Evolutionary conservation across 352 stramenopile genomes (phyloP), one percentile per base, ranked within the genome.

Genomic region (Phytopythium boreale): DNA sequence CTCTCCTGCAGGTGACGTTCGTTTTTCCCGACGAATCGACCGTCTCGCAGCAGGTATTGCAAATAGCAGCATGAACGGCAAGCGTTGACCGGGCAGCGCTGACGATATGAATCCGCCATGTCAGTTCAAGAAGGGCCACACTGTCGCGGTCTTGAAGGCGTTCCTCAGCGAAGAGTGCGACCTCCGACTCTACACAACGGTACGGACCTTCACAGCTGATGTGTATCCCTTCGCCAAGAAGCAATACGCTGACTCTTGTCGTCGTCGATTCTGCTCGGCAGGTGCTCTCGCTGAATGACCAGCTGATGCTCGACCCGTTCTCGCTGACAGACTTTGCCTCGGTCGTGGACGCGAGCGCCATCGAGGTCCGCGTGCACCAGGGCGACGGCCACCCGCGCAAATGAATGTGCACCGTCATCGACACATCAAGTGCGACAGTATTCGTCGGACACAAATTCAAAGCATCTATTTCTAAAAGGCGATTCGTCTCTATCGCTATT

Each of bases 121-220:
- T 7, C 59, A 89, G 80, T 89, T 89, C 68, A 84, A 86, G 51
- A 89, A 87, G 58, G 80, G 80, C 0, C 80, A 89, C 41, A 89
- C 79, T 1, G 69, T 89, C 56, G 68, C 70, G 12, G 80, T 89
- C 55, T 68, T 88, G 27, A 89, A 89, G 61, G 64, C 70, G 46
- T 89, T 85, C 53, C 62, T 89, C 20, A 74, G 78, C 56, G 78
- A 84, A 6, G 78, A 89, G 60, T 81, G 64, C 57, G 76, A 83
- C 29, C 57, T 89, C 10, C 43, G 69, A 19, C 67, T 71, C 36
- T 29, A 77, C 7, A 52, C 67, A 53, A 72, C 72, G 64, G 78
- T 89, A 62, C 20, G 69, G 62, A 14, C 19, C 27, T 26, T 22
- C 6, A 27, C 29, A 3, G 29, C 56, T 53, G 26, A n/a, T n/a